Base-by-base conservation (phyloP, 176 grass and related monocot species). In the Stipa capillata region DNA sequence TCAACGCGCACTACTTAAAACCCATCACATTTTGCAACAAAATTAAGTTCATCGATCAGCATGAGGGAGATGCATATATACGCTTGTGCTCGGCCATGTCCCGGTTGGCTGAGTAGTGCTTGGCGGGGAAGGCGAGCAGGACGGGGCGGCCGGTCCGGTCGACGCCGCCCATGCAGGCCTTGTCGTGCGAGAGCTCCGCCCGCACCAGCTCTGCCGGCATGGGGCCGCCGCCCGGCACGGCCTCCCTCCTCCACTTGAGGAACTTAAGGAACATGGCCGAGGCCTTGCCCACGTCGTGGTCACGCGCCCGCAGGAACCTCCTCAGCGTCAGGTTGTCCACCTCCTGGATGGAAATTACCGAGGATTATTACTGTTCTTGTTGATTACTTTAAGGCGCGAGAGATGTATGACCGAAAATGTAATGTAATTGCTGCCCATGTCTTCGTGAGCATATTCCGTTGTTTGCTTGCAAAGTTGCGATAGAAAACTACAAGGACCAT, bases 261-360 rank as follows among this genome's bases (percentile, higher is more conserved):
- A 69, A 92, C 65, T 91, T 98, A 36, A 94, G 48, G 18, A 94
- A 83, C 85, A 98, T 82, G 21, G 77, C 52, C 0, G 90, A 58
- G 1, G 80, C 96, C 85, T 94, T 98, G 31, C 69, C 58, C 20
- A 93, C 74, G 56, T 82, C 45, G 8, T 83, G 83, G 64, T 81
- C 83, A 14, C 96, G 90, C 12, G 92, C 96, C 0, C 92, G 87
- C 69, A 98, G 67, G 79, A 98, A 94, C 85, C 96, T 74, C 56
- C 90, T 55, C 25, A 98, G 80, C 11, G 65, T 91, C 81, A 98
- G 79, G 83, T 93, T 82, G 76, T 98, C 87, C 55, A 74, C 74
- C 66, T 93, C 92, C 95, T 98, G 82, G 28, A 56, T 23, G 36
- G 1, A 39, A 62, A 33, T 35, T 63, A 36, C 29, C 33, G 29